Percentiles rank a stretch among this genome's conserved stretches.
Evolutionary conservation across 768 basidiomycete species (phyloP).

Genomic region (Gloeostereum incarnatum): DNA sequence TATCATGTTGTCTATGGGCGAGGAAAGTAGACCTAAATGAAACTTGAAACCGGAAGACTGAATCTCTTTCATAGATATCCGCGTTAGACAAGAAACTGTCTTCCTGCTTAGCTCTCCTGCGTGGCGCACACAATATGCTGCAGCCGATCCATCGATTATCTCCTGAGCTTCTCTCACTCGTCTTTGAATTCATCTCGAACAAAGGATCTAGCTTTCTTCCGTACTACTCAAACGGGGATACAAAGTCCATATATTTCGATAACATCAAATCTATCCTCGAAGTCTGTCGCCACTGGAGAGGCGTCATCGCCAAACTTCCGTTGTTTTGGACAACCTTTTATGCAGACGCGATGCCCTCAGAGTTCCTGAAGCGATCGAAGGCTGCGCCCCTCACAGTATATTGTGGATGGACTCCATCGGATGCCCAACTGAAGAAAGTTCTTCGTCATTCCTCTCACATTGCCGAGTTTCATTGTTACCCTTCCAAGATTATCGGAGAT

Average conservation of each 20-base stretch:
- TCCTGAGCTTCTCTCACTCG: slow-evolving; percentile 7
- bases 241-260: not conserved
- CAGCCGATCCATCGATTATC: slow-evolving; percentile 9
- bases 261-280: slow-evolving; percentile 1
- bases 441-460: slow-evolving; percentile 2
- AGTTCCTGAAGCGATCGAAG: slow-evolving; percentile 7
- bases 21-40: too few species aligned
- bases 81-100: too few species aligned
- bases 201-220: slow-evolving; percentile 7
- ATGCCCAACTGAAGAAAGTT: not conserved
- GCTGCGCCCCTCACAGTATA: slow-evolving; percentile 7
- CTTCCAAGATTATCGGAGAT: not conserved
- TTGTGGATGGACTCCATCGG: not conserved
- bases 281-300: slow-evolving; percentile 11
- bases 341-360: slow-evolving; percentile 1
- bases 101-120: too few species aligned
- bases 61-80: too few species aligned
- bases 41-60: too few species aligned
- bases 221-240: not conserved
- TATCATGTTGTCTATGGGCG: too few species aligned
- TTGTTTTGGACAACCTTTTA: slow-evolving; percentile 7
- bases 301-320: slow-evolving; percentile 9
- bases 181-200: slow-evolving; percentile 5
- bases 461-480: slow-evolving; percentile 1
- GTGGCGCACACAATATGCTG: too few species aligned